These are phyloP conservation scores for Pseudogymnoascus sp. DNA, from an alignment of 2,329 filamentous ascomycete genomes.

Conservation along the genomic window DNA sequence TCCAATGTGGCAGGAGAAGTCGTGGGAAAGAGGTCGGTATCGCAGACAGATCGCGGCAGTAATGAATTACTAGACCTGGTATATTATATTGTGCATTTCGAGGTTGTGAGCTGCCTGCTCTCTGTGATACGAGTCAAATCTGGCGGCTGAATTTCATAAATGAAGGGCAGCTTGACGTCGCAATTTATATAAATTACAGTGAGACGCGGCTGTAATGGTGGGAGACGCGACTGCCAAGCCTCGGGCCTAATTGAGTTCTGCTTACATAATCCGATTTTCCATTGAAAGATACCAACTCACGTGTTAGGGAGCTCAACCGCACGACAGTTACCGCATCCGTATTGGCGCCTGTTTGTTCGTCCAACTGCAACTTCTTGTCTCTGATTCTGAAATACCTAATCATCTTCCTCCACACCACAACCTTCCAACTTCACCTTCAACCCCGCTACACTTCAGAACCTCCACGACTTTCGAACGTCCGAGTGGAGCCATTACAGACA, in stretches of 20 bases:
- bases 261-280: background rate
- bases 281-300: conserved; percentile 2
- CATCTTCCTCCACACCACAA: conserved; percentile 8
- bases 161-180: background rate
- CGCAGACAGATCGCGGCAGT: background rate
- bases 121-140: background rate
- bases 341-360: conserved; percentile 10
- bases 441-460: conserved; percentile 4
- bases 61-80: background rate
- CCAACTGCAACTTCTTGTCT: conserved; percentile 11
- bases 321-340: conserved; percentile 9
- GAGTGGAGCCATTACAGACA: conserved; percentile 10
- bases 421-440: conserved; percentile 10
- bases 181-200: background rate
- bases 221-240: conserved; percentile 6
- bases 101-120: background rate
- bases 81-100: background rate
- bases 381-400: conserved; percentile 9
- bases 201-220: background rate
- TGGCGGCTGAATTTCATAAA: background rate
- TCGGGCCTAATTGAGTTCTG: background rate
- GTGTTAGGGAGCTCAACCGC: conserved; percentile 4
- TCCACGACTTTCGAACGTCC: conserved; percentile 6
- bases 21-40: background rate
- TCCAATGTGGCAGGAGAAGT: background rate